These are phyloP conservation scores for Lentinula sp. DNA, from an alignment of 768 basidiomycete species.

Conservation along the genomic window DNA sequence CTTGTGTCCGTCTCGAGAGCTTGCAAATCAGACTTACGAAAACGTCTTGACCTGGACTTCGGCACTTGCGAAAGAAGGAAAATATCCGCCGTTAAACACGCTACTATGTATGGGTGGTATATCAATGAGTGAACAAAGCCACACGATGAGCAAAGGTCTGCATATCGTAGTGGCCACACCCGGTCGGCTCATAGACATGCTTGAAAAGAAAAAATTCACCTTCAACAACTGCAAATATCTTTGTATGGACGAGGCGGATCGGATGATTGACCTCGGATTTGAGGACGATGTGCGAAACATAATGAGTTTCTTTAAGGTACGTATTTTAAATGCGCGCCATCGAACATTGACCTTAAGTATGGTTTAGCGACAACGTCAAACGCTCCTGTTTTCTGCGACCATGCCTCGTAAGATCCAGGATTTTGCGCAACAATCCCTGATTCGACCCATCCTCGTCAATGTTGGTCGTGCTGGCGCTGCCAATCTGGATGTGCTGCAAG, in stretches of 20 bases:
- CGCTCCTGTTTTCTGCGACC: constrained; percentile 94
- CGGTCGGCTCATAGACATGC: constrained; percentile 94
- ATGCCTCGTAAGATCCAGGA: constrained; percentile 99
- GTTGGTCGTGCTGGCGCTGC: constrained; percentile 98
- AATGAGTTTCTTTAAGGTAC: constrained; percentile 97
- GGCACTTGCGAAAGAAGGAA: constrained; percentile 70
- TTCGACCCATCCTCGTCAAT: constrained; percentile 91
- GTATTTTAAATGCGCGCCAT: constrained; percentile 9
- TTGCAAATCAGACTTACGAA: constrained; percentile 96
- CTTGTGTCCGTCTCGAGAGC: constrained; percentile 94
- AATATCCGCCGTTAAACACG: constrained; percentile 81
- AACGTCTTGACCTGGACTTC: constrained; percentile 84
- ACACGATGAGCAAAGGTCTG: constrained; percentile 83
- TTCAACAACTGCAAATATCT: constrained; percentile 93
- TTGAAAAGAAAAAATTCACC: constrained; percentile 91
- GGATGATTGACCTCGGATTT: constrained; percentile 99
- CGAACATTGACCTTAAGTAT: constrained; percentile 5
- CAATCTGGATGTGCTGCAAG: constrained; percentile 91
- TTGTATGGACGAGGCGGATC: constrained; percentile 98
- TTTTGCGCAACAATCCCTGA: constrained; percentile 95
- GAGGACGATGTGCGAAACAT: constrained; percentile 98
- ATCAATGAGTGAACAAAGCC: constrained; percentile 95
- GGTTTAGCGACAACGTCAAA: constrained; percentile 89
- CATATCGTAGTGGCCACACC: constrained; percentile 98
- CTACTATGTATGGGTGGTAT: constrained; percentile 97